These are phyloP conservation scores for Irineochytrium annulatum DNA, from an alignment of 192 early-diverging fungal genomes.

Conservation along the genomic window DNA sequence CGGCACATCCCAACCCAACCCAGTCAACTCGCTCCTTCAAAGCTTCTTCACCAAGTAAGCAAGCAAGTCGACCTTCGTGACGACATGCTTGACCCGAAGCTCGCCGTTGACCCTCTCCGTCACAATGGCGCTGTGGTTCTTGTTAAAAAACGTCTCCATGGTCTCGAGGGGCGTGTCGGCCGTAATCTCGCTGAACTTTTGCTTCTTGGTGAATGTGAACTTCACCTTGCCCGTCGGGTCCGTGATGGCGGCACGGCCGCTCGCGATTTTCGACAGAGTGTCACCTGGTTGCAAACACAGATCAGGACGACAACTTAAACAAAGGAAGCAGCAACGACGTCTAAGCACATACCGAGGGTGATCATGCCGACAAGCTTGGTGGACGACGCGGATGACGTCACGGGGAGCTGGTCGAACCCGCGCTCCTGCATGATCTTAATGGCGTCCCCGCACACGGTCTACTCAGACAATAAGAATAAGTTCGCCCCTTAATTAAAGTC, in stretches of 20 bases:
- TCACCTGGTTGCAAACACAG: conserved; percentile 44
- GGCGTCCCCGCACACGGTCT: conserved; percentile 72
- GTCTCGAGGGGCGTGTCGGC: conserved; percentile 76
- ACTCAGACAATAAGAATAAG: neutral
- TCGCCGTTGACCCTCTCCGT: conserved; percentile 63
- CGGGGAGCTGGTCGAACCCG: conserved; percentile 95
- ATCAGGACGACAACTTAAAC: neutral
- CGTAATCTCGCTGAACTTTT: conserved; percentile 86
- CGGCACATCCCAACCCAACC: too few species aligned
- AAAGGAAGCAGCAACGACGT: neutral
- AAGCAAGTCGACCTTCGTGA: conserved; percentile 93
- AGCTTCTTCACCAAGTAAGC: conserved; percentile 62
- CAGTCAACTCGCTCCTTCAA: neutral
- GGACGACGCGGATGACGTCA: conserved; percentile 57
- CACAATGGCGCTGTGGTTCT: conserved; percentile 83
- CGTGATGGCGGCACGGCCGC: conserved; percentile 56
- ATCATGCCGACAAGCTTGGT: conserved; percentile 75
- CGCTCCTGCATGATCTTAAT: conserved; percentile 81
- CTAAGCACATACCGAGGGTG: conserved; percentile 57
- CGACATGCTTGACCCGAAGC: conserved; percentile 72
- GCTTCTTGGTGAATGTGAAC: conserved; percentile 71
- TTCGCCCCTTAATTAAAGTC: neutral
- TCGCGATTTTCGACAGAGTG: conserved; percentile 74
- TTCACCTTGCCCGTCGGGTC: conserved; percentile 67
- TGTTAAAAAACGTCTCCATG: conserved; percentile 88